Percentiles rank a stretch among this genome's conserved stretches.
phyloP scores from a whole-genome alignment of 331 rosid genomes.

The Pyrus hybrid region DNA sequence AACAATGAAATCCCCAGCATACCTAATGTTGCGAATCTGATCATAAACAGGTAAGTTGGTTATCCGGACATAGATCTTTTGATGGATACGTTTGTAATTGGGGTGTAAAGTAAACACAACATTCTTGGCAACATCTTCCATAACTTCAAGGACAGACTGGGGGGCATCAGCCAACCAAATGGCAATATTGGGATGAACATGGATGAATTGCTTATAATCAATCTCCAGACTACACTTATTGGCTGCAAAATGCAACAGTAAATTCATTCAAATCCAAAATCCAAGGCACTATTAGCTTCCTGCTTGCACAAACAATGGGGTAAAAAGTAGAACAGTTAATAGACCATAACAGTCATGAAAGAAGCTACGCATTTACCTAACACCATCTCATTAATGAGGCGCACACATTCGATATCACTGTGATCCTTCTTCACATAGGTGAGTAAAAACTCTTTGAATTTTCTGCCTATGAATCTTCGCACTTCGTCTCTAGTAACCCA shows the following conservation, averaged over 20 bases:
- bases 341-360: neutral
- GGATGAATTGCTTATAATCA: conserved; percentile 87
- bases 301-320: neutral
- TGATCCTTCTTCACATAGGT: conserved; percentile 57
- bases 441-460: conserved; percentile 44
- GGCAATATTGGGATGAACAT: conserved; percentile 92
- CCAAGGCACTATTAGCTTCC: neutral
- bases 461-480: conserved; percentile 79
- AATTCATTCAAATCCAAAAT: neutral
- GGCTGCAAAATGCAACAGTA: conserved; percentile 45
- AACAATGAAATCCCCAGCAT: neutral
- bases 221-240: conserved; percentile 87
- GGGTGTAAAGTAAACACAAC: conserved; percentile 83
- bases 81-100: conserved; percentile 73
- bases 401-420: conserved; percentile 62
- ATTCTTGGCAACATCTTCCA: conserved; percentile 95
- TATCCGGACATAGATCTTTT: conserved; percentile 76
- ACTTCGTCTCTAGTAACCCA: conserved; percentile 96
- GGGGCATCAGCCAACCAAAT: conserved; percentile 99
- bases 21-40: conserved; percentile 96
- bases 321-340: neutral
- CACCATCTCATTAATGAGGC: conserved; percentile 90
- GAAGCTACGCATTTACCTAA: conserved; percentile 40
- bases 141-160: conserved; percentile 88
- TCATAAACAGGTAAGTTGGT: conserved; percentile 88